phyloP scores from a whole-genome alignment of 1,284 basidiomycete species.

The Cutaneotrichosporon curvatum region DNA sequence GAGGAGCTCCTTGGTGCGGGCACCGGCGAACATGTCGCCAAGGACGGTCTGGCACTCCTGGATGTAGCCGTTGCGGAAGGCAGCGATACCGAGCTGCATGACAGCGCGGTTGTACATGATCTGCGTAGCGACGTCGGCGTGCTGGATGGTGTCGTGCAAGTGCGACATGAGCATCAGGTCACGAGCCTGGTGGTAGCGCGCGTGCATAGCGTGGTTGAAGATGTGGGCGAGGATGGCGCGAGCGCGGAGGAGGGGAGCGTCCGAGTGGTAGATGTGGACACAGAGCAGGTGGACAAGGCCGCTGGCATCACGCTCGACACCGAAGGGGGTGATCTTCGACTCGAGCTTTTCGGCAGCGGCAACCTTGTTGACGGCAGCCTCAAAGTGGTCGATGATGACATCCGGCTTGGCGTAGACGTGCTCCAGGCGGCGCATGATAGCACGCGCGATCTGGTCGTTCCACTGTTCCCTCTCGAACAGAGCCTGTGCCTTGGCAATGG shows the following conservation, averaged over 20 bases:
- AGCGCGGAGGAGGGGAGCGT: conserved; percentile 83
- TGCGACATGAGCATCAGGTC: conserved; percentile 99
- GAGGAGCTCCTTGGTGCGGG: conserved; percentile 91
- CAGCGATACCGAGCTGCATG: conserved; percentile 93
- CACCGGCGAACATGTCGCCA: conserved; percentile 92
- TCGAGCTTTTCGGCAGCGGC: conserved; percentile 52
- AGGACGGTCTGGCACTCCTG: conserved; percentile 88
- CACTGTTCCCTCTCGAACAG: conserved; percentile 78
- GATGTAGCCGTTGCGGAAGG: conserved; percentile 91
- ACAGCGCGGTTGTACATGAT: conserved; percentile 97
- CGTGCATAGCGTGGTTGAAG: conserved; percentile 93
- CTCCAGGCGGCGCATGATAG: conserved; percentile 90
- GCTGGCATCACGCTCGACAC: conserved; percentile 55
- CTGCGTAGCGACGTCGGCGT: conserved; percentile 93
- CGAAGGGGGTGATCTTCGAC: conserved; percentile 54
- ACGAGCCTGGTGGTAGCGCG: conserved; percentile 92
- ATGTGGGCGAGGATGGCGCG: conserved; percentile 97
- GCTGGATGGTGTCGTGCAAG: conserved; percentile 90
- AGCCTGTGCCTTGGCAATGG: conserved; percentile 83
- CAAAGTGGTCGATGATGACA: conserved; percentile 83
- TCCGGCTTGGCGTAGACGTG: conserved; percentile 99
- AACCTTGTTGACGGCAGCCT: conserved; percentile 54
- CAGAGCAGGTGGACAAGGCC: conserved; percentile 78
- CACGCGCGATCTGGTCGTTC: conserved; percentile 71
- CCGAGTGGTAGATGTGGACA: conserved; percentile 86